Evolutionary conservation across 225 moss, liverwort and hornwort genomes (phyloP).

Genomic region (Anthoceros angustus): DNA sequence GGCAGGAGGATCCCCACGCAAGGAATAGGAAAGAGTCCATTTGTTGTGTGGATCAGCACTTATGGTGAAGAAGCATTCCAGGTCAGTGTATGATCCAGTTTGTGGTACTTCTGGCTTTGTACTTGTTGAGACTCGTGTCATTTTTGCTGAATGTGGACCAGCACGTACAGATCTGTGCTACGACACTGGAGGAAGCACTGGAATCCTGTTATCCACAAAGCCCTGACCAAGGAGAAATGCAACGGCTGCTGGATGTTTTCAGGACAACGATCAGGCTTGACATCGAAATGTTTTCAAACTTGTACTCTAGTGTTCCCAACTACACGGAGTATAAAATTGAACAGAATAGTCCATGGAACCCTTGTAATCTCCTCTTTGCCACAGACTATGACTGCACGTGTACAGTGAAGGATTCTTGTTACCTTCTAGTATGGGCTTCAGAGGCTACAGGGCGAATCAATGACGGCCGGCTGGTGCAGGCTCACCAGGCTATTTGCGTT

Average conservation of each 20-base stretch:
- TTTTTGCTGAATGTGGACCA: too few relatives aligned
- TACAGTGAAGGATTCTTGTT: neutral
- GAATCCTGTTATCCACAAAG: neutral
- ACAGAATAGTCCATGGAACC: conserved; percentile 1
- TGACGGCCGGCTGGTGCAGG: neutral
- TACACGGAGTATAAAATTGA: neutral
- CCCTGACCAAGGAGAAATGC: neutral
- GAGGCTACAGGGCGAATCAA: neutral
- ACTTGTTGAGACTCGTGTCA: too few relatives aligned
- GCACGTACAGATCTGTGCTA: neutral
- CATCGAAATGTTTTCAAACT: neutral
- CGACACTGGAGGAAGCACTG: neutral
- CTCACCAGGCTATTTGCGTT: neutral
- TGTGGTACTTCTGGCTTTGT: too few relatives aligned
- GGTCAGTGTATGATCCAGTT: neutral
- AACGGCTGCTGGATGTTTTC: neutral
- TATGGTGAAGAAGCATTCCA: neutral
- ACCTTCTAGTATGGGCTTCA: neutral
- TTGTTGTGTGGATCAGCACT: neutral
- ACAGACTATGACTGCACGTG: neutral
- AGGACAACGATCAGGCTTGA: conserved; percentile 1
- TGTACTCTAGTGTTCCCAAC: conserved; percentile 1
- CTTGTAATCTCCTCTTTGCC: conserved; percentile 1
- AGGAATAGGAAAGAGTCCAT: conserved; percentile 3
- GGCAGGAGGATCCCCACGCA: neutral